Evolutionary conservation across 1,139 yeast genomes (phyloP), one percentile per base, ranked within the genome.

Genomic region (Blastobotrys niveus): DNA sequence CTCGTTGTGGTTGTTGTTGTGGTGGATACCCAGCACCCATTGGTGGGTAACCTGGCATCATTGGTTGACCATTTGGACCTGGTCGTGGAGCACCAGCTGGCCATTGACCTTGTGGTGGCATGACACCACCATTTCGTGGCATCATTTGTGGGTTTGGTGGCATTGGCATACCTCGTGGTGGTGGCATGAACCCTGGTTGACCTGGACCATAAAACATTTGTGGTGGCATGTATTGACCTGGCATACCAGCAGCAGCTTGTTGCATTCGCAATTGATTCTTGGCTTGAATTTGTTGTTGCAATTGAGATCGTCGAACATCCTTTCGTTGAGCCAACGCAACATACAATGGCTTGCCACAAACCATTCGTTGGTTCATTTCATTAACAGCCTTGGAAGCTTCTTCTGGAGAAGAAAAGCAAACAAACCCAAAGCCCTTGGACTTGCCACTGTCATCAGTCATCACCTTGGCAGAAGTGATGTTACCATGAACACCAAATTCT

Each of bases 311-410:
- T 79, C 99, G 88, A 52, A 87, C 95, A 64, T 91, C 98, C 76
- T 88, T 89, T 72, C 96, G 86, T 79, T 91, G 98, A 61, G 98
- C 98, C 66, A 93, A 82, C 54, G 97, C 96, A 71, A 91, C 99
- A 68, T 91, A 91, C 66, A 91, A 78, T 63, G 98, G 98, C 79
- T 93, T 91, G 67, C 93, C 89, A 61, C 80, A 81, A 61, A 91
- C 79, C 85, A 91, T 85, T 69, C 91, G 85, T 74, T 89, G 96
- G 80, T 89, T 88, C 96, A 91, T 89, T 76, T 91, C 98, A 61
- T 93, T 79, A 67, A 89, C 88, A 56, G 99, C 99, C 76, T 88
- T 88, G 62, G 96, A 86, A 58, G 99, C 98, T 77, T 91, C 98
- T 71, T 91, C 98, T 63, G 97, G 96, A 55, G 94, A 73, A 48